Base-by-base conservation (phyloP, 2,329 filamentous ascomycete genomes). In the Clonostachys solani region DNA sequence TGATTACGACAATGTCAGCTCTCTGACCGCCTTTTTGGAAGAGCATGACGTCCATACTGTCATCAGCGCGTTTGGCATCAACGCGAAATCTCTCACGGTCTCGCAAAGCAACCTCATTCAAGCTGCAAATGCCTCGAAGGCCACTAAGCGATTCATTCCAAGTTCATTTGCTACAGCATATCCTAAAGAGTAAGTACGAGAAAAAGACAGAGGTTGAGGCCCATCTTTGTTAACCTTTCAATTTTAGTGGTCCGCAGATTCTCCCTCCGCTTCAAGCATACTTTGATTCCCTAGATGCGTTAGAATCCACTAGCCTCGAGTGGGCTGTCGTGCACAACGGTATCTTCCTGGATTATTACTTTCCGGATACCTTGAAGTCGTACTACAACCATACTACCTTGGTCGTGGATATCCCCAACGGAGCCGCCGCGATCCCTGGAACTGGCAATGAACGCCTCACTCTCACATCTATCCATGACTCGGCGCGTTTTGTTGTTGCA, bases 311-410 rank as follows among this genome's bases (percentile, higher is more conserved):
- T 42, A 17, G 17, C 8, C 45, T 46, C 37, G 45, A 46, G 10
- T 46, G 35, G n/a, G 42, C 37, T 8, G 17, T 15, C 8, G n/a
- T 38, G 12, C 48, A 62, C 33, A 69, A 62, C 23, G 72, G 71
- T 5, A 70, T 65, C 47, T 74, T 75, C 52, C 60, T 74, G 52
- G 72, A 75, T 50, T 74, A 73, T 53, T 74, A 13, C 45, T 58
- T 56, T 68, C 16, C 40, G 6, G 46, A 47, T 12, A 19, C 40
- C 33, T 42, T 17, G 29, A 17, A 16, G 17, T n/a, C 42, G 17
- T 42, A 44, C 12, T 19, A 19, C 18, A 5, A 19, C 18, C 18
- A 19, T 19, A 19, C 18, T 19, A 19, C 18, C 5, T 19, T 19
- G 18, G 18, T 19, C 18, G 23, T 47, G 10, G 41, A 37, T 10